phyloP scores from a whole-genome alignment of 2,329 filamentous ascomycete genomes.

The Botrytis sinoallii region DNA sequence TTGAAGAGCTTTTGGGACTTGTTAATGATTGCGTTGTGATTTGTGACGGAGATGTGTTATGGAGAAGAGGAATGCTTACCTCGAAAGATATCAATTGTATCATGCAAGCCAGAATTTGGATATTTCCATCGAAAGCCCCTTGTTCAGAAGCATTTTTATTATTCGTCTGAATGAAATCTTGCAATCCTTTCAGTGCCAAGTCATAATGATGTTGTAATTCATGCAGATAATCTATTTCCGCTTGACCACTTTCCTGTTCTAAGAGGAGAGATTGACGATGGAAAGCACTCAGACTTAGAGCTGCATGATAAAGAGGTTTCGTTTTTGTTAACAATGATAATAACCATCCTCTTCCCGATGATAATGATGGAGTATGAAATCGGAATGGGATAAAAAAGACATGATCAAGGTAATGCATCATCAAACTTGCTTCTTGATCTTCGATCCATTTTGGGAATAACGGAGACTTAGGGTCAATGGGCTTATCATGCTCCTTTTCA shows the following conservation, averaged over 20 bases:
- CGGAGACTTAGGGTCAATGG: not conserved
- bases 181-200: not conserved
- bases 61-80: not conserved
- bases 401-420: slow-evolving; percentile 60
- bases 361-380: slow-evolving; percentile 55
- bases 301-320: slow-evolving; percentile 54
- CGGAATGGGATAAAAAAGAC: slow-evolving; percentile 61
- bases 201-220: slow-evolving; percentile 20
- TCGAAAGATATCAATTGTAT: slow-evolving; percentile 20
- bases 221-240: slow-evolving; percentile 18
- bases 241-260: slow-evolving; percentile 11
- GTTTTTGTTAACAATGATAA: slow-evolving; percentile 55
- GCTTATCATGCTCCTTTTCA: not conserved
- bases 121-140: slow-evolving; percentile 11
- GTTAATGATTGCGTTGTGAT: not conserved
- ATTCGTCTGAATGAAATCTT: slow-evolving; percentile 5
- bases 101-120: slow-evolving; percentile 19
- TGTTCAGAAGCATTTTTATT: not conserved
- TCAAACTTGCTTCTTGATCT: slow-evolving; percentile 35
- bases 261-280: slow-evolving; percentile 45
- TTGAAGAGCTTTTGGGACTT: slow-evolving; percentile 32
- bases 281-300: slow-evolving; percentile 53
- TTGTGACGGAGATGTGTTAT: not conserved
- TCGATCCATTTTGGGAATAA: slow-evolving; percentile 21
- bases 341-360: slow-evolving; percentile 60